phyloP scores from a whole-genome alignment of 2,329 filamentous ascomycete species.

The Hypoxylon sp. region DNA sequence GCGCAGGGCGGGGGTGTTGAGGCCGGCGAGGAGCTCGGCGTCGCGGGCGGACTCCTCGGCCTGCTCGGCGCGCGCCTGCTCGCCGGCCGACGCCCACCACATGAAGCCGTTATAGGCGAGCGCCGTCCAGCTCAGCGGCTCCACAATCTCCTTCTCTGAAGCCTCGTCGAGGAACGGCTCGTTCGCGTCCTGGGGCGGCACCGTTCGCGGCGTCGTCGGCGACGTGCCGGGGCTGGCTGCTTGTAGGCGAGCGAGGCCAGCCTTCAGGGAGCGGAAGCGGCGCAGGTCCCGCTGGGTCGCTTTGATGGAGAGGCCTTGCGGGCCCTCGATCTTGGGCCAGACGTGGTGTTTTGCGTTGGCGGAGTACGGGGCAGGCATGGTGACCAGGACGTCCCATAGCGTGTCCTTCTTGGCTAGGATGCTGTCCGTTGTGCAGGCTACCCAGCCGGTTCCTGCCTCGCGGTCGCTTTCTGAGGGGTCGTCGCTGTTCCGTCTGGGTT shows the following conservation, averaged over 20 bases:
- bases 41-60: conserved; percentile 70
- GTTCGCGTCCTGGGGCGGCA: conserved; percentile 29
- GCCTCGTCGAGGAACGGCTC: conserved; percentile 45
- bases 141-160: conserved; percentile 63
- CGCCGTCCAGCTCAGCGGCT: conserved; percentile 76
- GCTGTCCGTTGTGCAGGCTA: conserved; percentile 95
- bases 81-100: conserved; percentile 90
- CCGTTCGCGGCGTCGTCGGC: conserved; percentile 42
- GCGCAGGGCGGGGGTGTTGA: conserved; percentile 53
- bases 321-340: conserved; percentile 82
- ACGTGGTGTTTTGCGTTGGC: conserved; percentile 69
- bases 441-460: conserved; percentile 77
- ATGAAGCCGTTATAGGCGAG: conserved; percentile 86
- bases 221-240: conserved; percentile 35
- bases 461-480: conserved; percentile 54
- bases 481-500: conserved; percentile 56
- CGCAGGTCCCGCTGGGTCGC: conserved; percentile 92
- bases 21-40: conserved; percentile 66
- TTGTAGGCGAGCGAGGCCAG: conserved; percentile 68
- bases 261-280: conserved; percentile 77
- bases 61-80: conserved; percentile 72
- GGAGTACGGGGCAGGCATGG: conserved; percentile 75
- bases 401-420: conserved; percentile 88
- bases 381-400: conserved; percentile 90
- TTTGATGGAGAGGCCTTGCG: conserved; percentile 74